A percentile compares a stretch with the other conserved stretches of the same genome.
Conservation (phyloP, 768 basidiomycete genomes). For the Lactarius psammicola region DNA sequence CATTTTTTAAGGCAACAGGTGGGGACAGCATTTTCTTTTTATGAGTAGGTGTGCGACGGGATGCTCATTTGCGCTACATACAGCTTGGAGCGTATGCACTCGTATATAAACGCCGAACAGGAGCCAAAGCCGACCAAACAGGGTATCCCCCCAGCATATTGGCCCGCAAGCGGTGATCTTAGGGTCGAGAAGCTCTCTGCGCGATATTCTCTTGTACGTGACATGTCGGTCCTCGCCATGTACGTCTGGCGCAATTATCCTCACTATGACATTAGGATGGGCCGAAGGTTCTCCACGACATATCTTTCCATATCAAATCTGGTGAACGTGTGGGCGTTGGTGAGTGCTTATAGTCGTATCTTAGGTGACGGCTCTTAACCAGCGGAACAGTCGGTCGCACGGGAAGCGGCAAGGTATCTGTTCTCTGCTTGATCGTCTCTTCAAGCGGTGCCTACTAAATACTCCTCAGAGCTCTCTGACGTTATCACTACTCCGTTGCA, state of each 20-base stretch:
- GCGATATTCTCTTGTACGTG: too few species aligned
- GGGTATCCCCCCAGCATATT: too few species aligned
- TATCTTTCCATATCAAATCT: conserved; percentile 50
- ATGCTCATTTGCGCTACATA: conserved; percentile 3
- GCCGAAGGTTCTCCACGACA: conserved; percentile 52
- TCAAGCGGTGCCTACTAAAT: background rate
- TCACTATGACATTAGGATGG: conserved; percentile 41
- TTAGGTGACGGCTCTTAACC: background rate
- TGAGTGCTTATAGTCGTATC: conserved; percentile 30
- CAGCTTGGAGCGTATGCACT: conserved; percentile 51
- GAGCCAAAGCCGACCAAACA: too few species aligned
- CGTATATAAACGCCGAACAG: conserved; percentile 55
- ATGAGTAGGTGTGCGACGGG: background rate
- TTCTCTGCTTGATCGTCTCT: conserved; percentile 18
- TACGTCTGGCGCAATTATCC: conserved; percentile 45
- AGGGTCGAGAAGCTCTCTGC: too few species aligned
- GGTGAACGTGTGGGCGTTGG: conserved; percentile 60
- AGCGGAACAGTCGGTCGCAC: conserved; percentile 52
- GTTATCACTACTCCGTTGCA: conserved; percentile 52
- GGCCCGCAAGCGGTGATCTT: too few species aligned
- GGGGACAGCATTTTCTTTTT: background rate
- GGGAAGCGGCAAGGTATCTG: conserved; percentile 49
- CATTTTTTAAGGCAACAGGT: conserved; percentile 34
- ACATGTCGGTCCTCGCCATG: too few species aligned
- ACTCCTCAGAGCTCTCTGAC: conserved; percentile 46